Evolutionary conservation across 495 filamentous ascomycete genomes (phyloP).

Genomic region (Platismatia glauca): DNA sequence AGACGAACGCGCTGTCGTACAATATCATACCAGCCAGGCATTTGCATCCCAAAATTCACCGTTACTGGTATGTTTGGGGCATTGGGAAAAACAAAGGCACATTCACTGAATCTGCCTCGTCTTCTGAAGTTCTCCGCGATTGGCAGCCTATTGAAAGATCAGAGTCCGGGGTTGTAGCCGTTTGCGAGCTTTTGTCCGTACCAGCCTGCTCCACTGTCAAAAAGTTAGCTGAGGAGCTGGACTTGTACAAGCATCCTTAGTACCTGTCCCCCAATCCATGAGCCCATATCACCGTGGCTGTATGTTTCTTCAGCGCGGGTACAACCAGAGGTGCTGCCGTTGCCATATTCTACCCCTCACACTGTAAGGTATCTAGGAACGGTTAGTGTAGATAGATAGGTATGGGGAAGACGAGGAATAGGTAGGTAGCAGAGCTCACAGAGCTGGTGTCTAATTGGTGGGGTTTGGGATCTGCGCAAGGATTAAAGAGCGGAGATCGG

Average conservation of each 20-base stretch:
- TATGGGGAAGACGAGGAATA: too few relatives aligned
- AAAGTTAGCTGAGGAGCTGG: constrained; percentile 8
- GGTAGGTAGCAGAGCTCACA: too few relatives aligned
- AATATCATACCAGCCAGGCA: constrained; percentile 34
- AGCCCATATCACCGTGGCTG: constrained; percentile 87
- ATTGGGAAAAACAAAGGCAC: constrained; percentile 88
- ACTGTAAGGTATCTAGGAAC: too few relatives aligned
- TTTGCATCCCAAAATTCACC: constrained; percentile 62
- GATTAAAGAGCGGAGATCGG: not conserved
- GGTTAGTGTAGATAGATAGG: too few relatives aligned
- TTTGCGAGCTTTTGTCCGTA: constrained; percentile 24
- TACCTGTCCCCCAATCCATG: constrained; percentile 84
- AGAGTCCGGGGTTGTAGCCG: not conserved
- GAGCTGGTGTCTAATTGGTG: not conserved
- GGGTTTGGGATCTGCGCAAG: not conserved
- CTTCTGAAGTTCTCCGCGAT: constrained; percentile 87
- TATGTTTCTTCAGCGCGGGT: constrained; percentile 81
- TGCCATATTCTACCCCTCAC: constrained; percentile 2
- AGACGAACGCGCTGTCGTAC: constrained; percentile 15
- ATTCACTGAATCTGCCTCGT: constrained; percentile 74
- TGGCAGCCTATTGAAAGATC: constrained; percentile 42
- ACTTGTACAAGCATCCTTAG: not conserved
- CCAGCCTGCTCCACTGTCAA: constrained; percentile 58
- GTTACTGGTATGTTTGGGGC: constrained; percentile 88
- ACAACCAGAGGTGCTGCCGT: constrained; percentile 57